These are phyloP conservation scores for Aspergillus proliferans DNA, from an alignment of 2,329 filamentous ascomycete genomes.

Conservation along the genomic window DNA sequence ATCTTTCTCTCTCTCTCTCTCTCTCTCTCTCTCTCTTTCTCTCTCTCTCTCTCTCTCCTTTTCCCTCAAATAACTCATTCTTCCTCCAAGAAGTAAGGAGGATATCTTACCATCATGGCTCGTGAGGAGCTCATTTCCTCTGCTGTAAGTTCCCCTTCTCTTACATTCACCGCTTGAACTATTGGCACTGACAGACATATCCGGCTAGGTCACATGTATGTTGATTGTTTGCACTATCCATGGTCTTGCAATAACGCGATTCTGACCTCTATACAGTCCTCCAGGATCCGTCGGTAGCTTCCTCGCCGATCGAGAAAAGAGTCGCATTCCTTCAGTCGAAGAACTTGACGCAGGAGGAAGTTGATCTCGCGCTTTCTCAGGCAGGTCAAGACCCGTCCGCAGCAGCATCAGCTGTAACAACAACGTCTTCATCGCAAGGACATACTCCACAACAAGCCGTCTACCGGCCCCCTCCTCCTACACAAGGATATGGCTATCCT, in stretches of 20 bases:
- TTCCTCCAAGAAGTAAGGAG: neutral
- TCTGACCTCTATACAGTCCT: conserved; percentile 57
- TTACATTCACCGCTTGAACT: conserved; percentile 15
- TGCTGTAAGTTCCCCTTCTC: conserved; percentile 52
- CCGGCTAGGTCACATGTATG: conserved; percentile 47
- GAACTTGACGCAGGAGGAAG: conserved; percentile 93
- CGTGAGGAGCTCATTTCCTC: conserved; percentile 88
- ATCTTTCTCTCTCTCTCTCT: conserved; percentile 6
- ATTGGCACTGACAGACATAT: conserved; percentile 16
- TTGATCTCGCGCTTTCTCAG: conserved; percentile 75
- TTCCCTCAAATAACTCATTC: conserved; percentile 2
- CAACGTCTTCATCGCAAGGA: conserved; percentile 42
- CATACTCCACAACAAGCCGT: conserved; percentile 39
- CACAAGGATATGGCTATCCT: conserved; percentile 45
- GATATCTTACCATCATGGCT: conserved; percentile 60
- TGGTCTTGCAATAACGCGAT: neutral
- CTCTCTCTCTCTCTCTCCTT: conserved; percentile 7
- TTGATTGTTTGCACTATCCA: conserved; percentile 5
- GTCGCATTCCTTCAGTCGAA: conserved; percentile 92
- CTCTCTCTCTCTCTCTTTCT: conserved; percentile 6
- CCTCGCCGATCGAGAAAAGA: conserved; percentile 85
- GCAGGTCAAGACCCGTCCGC: conserved; percentile 55
- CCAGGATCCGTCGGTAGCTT: conserved; percentile 85
- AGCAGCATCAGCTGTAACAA: conserved; percentile 38
- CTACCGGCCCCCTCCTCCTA: conserved; percentile 37